Evolutionary conservation across 257 asterid genomes (phyloP).

Genomic region (Dorcoceras hygrometricum): DNA sequence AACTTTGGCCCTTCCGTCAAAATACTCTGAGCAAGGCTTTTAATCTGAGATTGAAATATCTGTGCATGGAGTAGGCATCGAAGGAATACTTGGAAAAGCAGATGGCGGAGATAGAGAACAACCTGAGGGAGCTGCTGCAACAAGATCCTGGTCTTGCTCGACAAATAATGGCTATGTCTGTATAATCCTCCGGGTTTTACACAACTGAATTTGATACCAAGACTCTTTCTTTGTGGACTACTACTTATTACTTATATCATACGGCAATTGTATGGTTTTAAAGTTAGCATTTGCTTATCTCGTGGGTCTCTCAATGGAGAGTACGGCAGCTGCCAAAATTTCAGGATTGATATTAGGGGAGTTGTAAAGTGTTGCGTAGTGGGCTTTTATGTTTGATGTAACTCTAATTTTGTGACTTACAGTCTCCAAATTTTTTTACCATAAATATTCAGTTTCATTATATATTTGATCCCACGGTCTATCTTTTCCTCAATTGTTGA

Average conservation of each 20-base stretch:
- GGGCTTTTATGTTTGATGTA: background rate
- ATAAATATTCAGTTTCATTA: too few relatives aligned
- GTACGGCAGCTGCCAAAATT: background rate
- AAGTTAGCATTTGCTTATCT: background rate
- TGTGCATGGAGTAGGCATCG: constrained; percentile 53
- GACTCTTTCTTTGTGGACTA: too few relatives aligned
- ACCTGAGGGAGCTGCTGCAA: constrained; percentile 77
- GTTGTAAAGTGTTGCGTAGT: background rate
- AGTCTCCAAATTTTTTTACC: too few relatives aligned
- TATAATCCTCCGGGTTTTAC: constrained; percentile 25
- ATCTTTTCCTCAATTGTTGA: too few relatives aligned
- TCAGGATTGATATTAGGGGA: background rate
- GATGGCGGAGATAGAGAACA: constrained; percentile 72
- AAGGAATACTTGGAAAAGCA: constrained; percentile 88
- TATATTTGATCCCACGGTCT: too few relatives aligned
- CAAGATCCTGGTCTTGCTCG: constrained; percentile 93
- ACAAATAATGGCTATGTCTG: constrained; percentile 43
- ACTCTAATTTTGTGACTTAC: too few relatives aligned
- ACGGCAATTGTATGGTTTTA: background rate
- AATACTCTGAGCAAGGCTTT: too few relatives aligned
- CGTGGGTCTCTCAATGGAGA: background rate
- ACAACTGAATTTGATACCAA: background rate
- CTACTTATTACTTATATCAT: too few relatives aligned
- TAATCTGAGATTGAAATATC: too few relatives aligned
- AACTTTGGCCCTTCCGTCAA: background rate